Evolutionary conservation across 176 grass and related monocot species (phyloP).

Genomic region (Bromus sterilis): DNA sequence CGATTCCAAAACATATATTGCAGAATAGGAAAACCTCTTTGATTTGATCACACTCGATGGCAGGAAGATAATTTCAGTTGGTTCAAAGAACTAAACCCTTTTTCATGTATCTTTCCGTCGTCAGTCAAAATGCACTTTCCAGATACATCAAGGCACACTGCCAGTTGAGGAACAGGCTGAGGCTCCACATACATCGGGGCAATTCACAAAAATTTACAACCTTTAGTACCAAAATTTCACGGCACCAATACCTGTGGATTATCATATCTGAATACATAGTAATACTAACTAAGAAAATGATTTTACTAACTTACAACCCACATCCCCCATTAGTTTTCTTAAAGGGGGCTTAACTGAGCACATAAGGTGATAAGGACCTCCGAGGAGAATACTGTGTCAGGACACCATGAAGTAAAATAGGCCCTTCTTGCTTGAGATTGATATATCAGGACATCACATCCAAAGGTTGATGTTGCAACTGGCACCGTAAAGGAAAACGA

Average conservation of each 20-base stretch:
- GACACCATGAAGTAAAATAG: neutral
- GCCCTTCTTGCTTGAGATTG: neutral
- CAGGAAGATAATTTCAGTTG: neutral
- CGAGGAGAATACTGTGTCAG: neutral
- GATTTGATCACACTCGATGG: neutral
- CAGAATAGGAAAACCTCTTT: neutral
- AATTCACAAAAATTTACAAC: neutral
- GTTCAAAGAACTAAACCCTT: neutral
- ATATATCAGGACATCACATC: constrained; percentile 15
- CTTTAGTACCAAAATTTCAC: constrained; percentile 2
- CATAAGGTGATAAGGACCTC: neutral
- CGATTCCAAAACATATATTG: neutral
- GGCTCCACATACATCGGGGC: neutral
- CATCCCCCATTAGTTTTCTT: neutral
- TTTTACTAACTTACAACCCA: neutral
- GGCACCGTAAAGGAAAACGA: neutral
- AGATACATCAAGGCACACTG: neutral
- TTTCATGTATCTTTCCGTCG: neutral
- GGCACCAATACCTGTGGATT: neutral
- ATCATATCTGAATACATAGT: neutral
- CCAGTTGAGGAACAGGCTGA: neutral
- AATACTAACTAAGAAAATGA: neutral
- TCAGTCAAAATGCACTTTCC: neutral
- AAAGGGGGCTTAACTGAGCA: neutral
- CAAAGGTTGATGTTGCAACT: neutral